Conservation (phyloP, 2,329 filamentous ascomycete genomes). For the Neurospora sp. region DNA sequence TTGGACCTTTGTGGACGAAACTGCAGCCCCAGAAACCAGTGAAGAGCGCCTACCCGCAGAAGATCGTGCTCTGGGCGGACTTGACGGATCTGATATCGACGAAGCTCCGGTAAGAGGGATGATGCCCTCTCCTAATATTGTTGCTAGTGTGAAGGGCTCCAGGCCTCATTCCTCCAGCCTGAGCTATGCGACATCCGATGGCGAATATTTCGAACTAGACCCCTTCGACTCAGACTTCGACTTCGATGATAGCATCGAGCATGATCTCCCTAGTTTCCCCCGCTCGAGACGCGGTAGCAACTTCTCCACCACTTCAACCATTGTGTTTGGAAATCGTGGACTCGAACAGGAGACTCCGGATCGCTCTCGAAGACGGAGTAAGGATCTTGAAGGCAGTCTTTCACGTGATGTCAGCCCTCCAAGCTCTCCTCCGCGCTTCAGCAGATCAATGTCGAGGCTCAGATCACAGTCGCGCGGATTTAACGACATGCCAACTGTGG, state of each 20-base stretch:
- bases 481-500: conserved; percentile 36
- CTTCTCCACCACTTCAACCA: conserved; percentile 28
- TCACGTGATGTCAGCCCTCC: conserved; percentile 34
- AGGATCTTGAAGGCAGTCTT: conserved; percentile 21
- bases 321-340: conserved; percentile 26
- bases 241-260: conserved; percentile 8
- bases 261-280: conserved; percentile 11
- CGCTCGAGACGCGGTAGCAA: conserved; percentile 20
- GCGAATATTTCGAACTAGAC: not conserved
- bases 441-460: conserved; percentile 19
- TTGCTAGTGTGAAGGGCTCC: not conserved
- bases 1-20: not conserved
- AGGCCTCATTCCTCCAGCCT: not conserved
- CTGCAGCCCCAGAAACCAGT: not conserved
- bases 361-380: conserved; percentile 24
- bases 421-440: conserved; percentile 36
- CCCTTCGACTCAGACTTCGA: conserved; percentile 6
- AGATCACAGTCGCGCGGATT: conserved; percentile 33
- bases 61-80: not conserved
- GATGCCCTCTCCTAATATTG: not conserved
- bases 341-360: conserved; percentile 38
- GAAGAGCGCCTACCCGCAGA: not conserved
- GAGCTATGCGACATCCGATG: not conserved
- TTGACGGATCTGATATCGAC: conserved; percentile 1
- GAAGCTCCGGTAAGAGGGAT: not conserved